Base-by-base conservation (phyloP, 2,329 filamentous ascomycete genomes). In the Tolypocladium inflatum region DNA sequence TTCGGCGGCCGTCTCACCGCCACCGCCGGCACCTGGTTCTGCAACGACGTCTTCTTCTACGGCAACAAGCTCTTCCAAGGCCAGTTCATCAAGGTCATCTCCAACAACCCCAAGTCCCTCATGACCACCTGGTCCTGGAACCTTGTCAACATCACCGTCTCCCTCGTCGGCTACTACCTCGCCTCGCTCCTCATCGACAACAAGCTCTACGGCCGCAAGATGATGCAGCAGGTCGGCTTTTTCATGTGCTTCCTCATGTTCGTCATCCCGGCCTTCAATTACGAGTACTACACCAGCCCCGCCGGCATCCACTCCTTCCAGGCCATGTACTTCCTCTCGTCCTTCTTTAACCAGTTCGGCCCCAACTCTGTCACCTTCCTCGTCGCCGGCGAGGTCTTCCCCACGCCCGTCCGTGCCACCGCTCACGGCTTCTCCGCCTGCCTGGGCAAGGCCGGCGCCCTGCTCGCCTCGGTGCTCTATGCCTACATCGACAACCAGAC, bases 341-440 rank as follows among this genome's bases (percentile, higher is more conserved):
- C 90, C 30, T 97, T 97, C 80, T 97, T 97, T 86, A 97, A 97
- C 82, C 93, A 97, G 73, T 97, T 97, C 69, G 93, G 93, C 15
- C 93, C 93, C 74, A 97, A 97, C 82, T 88, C 86, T 53, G 91
- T 97, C 67, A 96, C 92, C 62, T 97, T 97, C 88, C 84, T 97
- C 64, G 90, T 96, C 41, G 93, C 93, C 50, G 93, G 91, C 50
- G 93, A 97, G 73, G 91, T 96, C n/a, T 97, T 90, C 81, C 93
- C 93, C 11, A 96, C 92, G 0, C 90, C 92, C 11, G 86, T 97
- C 65, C 91, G 93, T 67, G 93, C 93, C 64, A 91, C 90, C 21
- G 93, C 93, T 55, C 93, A 97, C 79, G 93, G 93, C 58, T 90
- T 97, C 76, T 91, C 90, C n/a, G 93, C 93, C 63, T 93, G 91